Conservation (phyloP, 257 asterid species). For the Lantana camara region DNA sequence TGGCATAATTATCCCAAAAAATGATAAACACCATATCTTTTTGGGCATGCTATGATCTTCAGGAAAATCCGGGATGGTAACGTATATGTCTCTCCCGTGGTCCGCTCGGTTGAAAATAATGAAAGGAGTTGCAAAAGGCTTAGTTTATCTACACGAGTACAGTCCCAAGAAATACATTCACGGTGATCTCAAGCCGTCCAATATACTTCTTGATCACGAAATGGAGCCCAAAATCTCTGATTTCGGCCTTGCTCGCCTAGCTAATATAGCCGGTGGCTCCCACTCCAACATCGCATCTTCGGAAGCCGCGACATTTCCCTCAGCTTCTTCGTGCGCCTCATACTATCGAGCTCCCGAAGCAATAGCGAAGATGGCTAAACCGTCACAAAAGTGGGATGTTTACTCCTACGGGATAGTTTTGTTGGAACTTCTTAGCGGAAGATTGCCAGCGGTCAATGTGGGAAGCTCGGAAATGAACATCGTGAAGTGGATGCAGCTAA, state of each 20-base stretch:
- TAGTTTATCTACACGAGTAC: constrained; percentile 74
- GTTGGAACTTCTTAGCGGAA: constrained; percentile 71
- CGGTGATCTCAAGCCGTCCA: constrained; percentile 84
- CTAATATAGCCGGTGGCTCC: constrained; percentile 74
- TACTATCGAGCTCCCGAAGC: constrained; percentile 85
- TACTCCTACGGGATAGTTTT: constrained; percentile 76
- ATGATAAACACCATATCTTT: no score
- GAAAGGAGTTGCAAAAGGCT: constrained; percentile 78
- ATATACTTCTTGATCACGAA: constrained; percentile 62
- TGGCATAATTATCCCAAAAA: no score
- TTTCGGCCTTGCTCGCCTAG: constrained; percentile 88
- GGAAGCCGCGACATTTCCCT: constrained; percentile 39
- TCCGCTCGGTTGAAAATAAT: constrained; percentile 59
- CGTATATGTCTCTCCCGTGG: constrained; percentile 69
- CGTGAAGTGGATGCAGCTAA: constrained; percentile 73
- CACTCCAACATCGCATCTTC: constrained; percentile 53
- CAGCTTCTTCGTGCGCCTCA: constrained; percentile 43
- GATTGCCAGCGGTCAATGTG: constrained; percentile 57
- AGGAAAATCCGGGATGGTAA: constrained; percentile 63
- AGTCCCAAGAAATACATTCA: constrained; percentile 89
- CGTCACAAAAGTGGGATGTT: constrained; percentile 94
- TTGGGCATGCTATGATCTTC: constrained; percentile 3
- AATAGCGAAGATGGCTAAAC: constrained; percentile 57
- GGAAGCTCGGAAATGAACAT: constrained; percentile 64
- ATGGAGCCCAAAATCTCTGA: constrained; percentile 81